Evolutionary conservation across 495 filamentous ascomycete species (phyloP).

Genomic region (Cercophora newfieldiana): DNA sequence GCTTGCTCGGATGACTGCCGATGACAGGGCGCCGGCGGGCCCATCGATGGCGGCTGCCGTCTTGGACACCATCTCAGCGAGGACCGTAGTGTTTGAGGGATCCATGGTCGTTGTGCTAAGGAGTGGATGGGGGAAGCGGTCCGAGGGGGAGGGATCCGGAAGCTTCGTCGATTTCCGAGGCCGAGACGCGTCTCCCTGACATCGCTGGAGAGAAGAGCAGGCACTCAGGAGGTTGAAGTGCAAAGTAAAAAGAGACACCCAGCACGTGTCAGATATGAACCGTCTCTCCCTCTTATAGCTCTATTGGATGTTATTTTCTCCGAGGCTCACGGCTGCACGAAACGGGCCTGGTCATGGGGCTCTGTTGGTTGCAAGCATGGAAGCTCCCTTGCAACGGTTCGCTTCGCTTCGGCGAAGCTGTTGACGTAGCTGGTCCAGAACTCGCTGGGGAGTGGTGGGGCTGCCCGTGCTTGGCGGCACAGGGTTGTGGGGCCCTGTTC

Average conservation of each 20-base stretch:
- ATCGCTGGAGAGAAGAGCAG: not conserved
- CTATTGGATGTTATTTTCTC: not conserved
- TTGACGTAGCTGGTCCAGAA: constrained; percentile 6
- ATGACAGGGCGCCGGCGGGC: constrained; percentile 28
- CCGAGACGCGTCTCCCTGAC: not conserved
- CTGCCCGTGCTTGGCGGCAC: not conserved
- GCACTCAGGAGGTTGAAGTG: not conserved
- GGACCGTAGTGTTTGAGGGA: constrained; percentile 11
- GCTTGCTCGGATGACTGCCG: constrained; percentile 38
- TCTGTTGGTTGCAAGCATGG: not conserved
- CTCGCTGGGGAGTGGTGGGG: not conserved
- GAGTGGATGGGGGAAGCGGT: not conserved
- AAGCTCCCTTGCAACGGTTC: constrained; percentile 13
- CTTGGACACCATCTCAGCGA: constrained; percentile 10
- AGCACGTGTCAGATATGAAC: constrained; percentile 1
- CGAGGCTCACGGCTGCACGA: not conserved
- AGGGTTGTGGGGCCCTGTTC: not conserved
- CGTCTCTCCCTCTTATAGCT: not conserved
- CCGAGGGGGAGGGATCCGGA: not conserved
- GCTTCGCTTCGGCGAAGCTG: not conserved
- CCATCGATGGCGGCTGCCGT: constrained; percentile 17
- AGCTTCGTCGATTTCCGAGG: not conserved
- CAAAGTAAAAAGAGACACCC: not conserved
- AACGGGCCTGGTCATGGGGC: constrained; percentile 1
- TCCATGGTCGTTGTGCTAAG: constrained; percentile 6